Evolutionary conservation across 768 basidiomycete genomes (phyloP).

Genomic region (Psilocybe cubensis): DNA sequence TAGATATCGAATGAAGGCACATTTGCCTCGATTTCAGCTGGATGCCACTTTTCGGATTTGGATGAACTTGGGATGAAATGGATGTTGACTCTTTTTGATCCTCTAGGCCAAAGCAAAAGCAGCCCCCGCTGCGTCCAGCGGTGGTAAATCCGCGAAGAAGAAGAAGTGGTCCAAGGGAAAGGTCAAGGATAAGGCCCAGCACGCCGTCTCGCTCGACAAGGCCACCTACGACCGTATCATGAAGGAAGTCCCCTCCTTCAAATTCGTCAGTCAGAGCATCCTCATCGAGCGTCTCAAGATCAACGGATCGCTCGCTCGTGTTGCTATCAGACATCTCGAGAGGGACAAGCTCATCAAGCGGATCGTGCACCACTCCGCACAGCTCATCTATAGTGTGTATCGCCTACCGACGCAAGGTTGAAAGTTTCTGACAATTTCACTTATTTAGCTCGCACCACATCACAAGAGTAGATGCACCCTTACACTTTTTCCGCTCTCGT

Average conservation of each 20-base stretch:
- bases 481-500: slow-evolving; percentile 22
- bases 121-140: slow-evolving; percentile 64
- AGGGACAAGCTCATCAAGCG: slow-evolving; percentile 94
- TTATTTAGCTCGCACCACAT: slow-evolving; percentile 50
- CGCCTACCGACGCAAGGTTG: neutral
- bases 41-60: slow-evolving; percentile 38
- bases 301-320: slow-evolving; percentile 91
- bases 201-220: slow-evolving; percentile 96
- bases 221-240: slow-evolving; percentile 89
- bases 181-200: slow-evolving; percentile 99
- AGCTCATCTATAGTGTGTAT: slow-evolving; percentile 88
- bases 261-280: slow-evolving; percentile 96
- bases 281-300: slow-evolving; percentile 98
- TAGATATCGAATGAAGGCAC: neutral
- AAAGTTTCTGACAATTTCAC: neutral
- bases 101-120: slow-evolving; percentile 77
- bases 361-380: slow-evolving; percentile 93
- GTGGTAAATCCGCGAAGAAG: slow-evolving; percentile 95
- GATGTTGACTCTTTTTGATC: slow-evolving; percentile 24
- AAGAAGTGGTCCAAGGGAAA: slow-evolving; percentile 99
- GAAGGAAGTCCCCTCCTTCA: slow-evolving; percentile 99
- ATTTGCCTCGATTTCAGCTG: slow-evolving; percentile 27
- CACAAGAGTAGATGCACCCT: slow-evolving; percentile 45
- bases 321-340: slow-evolving; percentile 91
- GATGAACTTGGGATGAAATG: slow-evolving; percentile 33